A percentile compares a stretch with the other conserved stretches of the same genome.
These are phyloP conservation scores for Candolleomyces aberdarensis DNA, from an alignment of 768 basidiomycete genomes.

Conservation along the genomic window DNA sequence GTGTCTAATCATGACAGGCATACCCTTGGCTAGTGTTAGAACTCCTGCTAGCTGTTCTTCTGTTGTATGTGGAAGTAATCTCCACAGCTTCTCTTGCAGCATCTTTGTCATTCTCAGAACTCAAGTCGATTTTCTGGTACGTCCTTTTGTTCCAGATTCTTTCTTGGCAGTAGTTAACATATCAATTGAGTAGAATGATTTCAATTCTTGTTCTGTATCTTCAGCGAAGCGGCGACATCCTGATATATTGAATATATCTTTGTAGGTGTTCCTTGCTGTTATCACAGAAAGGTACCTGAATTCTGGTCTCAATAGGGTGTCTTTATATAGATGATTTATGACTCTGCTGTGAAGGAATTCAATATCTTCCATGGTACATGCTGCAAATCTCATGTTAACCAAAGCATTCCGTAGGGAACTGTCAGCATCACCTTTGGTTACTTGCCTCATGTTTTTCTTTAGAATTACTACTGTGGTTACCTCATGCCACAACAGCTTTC, in stretches of 20 bases:
- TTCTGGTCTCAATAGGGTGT: slow-evolving; percentile 1
- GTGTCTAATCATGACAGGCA: slow-evolving; percentile 30
- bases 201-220: not conserved
- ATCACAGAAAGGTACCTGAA: slow-evolving; percentile 32
- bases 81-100: too few relatives aligned
- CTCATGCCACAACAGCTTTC: slow-evolving; percentile 31
- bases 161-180: not conserved
- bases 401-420: not conserved
- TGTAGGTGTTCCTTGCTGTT: slow-evolving; percentile 26
- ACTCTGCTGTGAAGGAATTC: not conserved
- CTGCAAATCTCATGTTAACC: not conserved
- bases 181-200: not conserved
- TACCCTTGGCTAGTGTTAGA: slow-evolving; percentile 24
- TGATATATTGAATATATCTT: slow-evolving; percentile 29
- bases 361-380: not conserved
- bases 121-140: not conserved
- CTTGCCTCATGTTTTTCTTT: slow-evolving; percentile 31
- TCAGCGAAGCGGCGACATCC: slow-evolving; percentile 9
- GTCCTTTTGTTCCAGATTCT: not conserved
- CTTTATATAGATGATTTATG: not conserved
- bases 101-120: slow-evolving; percentile 18
- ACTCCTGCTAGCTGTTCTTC: slow-evolving; percentile 22
- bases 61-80: not conserved
- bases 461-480: slow-evolving; percentile 33
- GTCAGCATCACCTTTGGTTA: slow-evolving; percentile 14